These are phyloP conservation scores for Cucumis cinereus DNA, from an alignment of 306 rosid genomes.

Conservation along the genomic window DNA sequence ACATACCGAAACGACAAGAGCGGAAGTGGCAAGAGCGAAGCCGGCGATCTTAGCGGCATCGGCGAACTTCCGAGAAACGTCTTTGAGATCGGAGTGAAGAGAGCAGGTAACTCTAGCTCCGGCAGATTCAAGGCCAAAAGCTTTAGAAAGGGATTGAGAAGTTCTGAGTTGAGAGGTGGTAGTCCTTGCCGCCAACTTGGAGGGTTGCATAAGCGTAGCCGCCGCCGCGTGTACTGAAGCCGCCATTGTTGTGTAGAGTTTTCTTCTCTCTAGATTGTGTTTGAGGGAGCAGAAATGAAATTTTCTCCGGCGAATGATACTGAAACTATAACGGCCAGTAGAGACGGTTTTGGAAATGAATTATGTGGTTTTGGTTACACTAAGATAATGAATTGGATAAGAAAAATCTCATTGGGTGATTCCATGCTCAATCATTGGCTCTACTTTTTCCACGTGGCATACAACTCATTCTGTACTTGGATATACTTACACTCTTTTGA, in stretches of 20 bases:
- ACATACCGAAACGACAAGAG: constrained; percentile 88
- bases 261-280: neutral
- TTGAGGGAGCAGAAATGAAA: neutral
- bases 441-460: neutral
- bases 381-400: constrained; percentile 79
- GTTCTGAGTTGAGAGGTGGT: constrained; percentile 44
- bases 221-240: constrained; percentile 83
- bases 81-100: constrained; percentile 43
- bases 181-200: constrained; percentile 40
- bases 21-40: constrained; percentile 93
- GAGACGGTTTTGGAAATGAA: constrained; percentile 18
- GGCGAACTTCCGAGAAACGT: constrained; percentile 48
- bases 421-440: neutral
- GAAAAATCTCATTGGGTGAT: constrained; percentile 55
- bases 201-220: constrained; percentile 78
- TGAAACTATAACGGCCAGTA: neutral
- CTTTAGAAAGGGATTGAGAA: constrained; percentile 31
- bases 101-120: constrained; percentile 41
- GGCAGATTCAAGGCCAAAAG: constrained; percentile 32
- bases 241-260: constrained; percentile 42
- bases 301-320: neutral
- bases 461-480: neutral
- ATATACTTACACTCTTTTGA: neutral
- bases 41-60: constrained; percentile 90
- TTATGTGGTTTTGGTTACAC: constrained; percentile 36